Percentiles rank a stretch among this genome's conserved stretches.
phyloP scores from a whole-genome alignment of 2,329 filamentous ascomycete species.

The Verticillium longisporum region DNA sequence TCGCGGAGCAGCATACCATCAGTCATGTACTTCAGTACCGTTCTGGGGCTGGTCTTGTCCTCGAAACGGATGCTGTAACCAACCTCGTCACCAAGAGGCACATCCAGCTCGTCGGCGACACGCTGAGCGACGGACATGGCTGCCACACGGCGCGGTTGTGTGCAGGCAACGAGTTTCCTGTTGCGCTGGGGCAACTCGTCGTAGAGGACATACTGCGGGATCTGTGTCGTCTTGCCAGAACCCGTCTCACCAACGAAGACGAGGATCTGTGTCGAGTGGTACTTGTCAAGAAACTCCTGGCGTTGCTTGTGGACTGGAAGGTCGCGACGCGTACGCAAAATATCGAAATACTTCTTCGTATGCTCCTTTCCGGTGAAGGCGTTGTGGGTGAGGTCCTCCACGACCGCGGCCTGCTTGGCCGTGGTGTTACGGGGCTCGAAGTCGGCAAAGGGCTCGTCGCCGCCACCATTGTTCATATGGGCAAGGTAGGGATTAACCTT shows the following conservation, averaged over 20 bases:
- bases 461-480: slow-evolving; percentile 62
- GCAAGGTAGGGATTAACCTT: slow-evolving; percentile 80
- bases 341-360: slow-evolving; percentile 81
- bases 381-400: slow-evolving; percentile 76
- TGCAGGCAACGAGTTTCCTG: slow-evolving; percentile 91
- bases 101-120: slow-evolving; percentile 95
- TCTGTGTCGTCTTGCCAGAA: slow-evolving; percentile 98
- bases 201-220: slow-evolving; percentile 95
- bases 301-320: slow-evolving; percentile 89
- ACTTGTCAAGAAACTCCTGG: slow-evolving; percentile 88
- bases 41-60: slow-evolving; percentile 82
- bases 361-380: slow-evolving; percentile 76
- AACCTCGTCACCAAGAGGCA: slow-evolving; percentile 85
- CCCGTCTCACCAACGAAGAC: slow-evolving; percentile 99
- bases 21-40: slow-evolving; percentile 98
- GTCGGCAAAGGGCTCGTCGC: slow-evolving; percentile 43
- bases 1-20: slow-evolving; percentile 97
- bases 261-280: slow-evolving; percentile 89
- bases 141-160: slow-evolving; percentile 93
- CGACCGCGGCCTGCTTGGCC: slow-evolving; percentile 61
- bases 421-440: slow-evolving; percentile 79
- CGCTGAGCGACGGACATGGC: slow-evolving; percentile 98
- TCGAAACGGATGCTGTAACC: slow-evolving; percentile 99
- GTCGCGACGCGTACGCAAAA: slow-evolving; percentile 74
- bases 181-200: slow-evolving; percentile 86